phyloP scores from a whole-genome alignment of 345 rosid genomes.

The Ailanthus altissimus region DNA sequence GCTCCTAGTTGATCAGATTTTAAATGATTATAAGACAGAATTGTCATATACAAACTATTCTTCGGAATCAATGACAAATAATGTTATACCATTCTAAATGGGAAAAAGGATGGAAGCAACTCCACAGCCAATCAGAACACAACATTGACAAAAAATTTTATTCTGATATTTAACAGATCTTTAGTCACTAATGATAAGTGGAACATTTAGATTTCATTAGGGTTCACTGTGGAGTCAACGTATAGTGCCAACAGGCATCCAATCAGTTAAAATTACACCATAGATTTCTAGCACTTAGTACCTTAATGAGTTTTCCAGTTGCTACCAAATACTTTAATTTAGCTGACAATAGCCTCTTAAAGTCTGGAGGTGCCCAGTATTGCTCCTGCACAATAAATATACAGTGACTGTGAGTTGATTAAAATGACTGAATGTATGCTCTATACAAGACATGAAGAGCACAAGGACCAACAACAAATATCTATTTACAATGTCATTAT shows the following conservation, averaged over 20 bases:
- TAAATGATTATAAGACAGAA: neutral
- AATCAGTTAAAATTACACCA: constrained; percentile 5
- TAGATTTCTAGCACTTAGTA: constrained; percentile 29
- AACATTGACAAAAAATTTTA: neutral
- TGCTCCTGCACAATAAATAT: constrained; percentile 61
- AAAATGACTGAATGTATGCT: neutral
- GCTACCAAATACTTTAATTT: constrained; percentile 80
- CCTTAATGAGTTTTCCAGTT: constrained; percentile 82
- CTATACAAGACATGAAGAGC: neutral
- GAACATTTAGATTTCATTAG: neutral
- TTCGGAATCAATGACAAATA: constrained; percentile 4
- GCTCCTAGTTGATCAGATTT: neutral
- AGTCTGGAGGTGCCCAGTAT: constrained; percentile 91
- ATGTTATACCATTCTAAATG: neutral
- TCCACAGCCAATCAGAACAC: neutral
- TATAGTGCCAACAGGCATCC: neutral
- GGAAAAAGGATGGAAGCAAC: neutral
- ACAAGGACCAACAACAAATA: neutral
- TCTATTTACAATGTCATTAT: neutral
- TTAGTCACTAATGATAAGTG: neutral
- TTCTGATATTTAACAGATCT: neutral
- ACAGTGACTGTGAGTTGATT: constrained; percentile 2
- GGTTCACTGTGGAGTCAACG: neutral
- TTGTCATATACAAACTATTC: neutral
- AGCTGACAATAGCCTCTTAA: constrained; percentile 78